Evolutionary conservation across 1,284 basidiomycete species (phyloP).

Genomic region (Leccinum cinnamomeum): DNA sequence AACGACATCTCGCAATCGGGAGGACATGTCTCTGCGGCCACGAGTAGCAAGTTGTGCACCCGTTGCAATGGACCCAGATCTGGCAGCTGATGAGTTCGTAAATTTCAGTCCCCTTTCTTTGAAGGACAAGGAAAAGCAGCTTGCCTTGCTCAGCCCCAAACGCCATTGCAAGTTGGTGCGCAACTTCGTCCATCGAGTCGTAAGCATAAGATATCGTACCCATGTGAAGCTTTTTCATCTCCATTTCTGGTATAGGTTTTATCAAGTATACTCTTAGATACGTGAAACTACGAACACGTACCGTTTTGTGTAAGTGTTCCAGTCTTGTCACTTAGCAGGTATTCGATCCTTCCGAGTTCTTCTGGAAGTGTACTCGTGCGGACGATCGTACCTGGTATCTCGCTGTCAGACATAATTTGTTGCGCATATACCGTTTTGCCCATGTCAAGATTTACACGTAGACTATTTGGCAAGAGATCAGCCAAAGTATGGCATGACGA

Average conservation of each 20-base stretch:
- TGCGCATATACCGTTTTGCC: slow-evolving; percentile 98
- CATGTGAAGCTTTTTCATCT: slow-evolving; percentile 98
- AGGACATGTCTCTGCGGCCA: slow-evolving; percentile 93
- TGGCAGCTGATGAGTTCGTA: slow-evolving; percentile 40
- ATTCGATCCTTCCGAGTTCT: slow-evolving; percentile 95
- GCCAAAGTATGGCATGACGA: not conserved
- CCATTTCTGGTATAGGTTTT: slow-evolving; percentile 75
- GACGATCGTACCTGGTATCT: slow-evolving; percentile 96
- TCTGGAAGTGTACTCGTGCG: slow-evolving; percentile 96
- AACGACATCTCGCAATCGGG: slow-evolving; percentile 92
- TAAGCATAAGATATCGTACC: slow-evolving; percentile 96
- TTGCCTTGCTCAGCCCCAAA: slow-evolving; percentile 61
- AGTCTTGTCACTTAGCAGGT: slow-evolving; percentile 95
- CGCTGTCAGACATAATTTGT: slow-evolving; percentile 90
- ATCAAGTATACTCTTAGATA: not conserved
- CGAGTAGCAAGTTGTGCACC: slow-evolving; percentile 79
- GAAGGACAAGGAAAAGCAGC: not conserved
- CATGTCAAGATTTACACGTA: slow-evolving; percentile 99
- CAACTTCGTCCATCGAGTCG: slow-evolving; percentile 98
- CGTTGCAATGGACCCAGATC: slow-evolving; percentile 57
- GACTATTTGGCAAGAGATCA: slow-evolving; percentile 47
- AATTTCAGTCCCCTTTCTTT: not conserved
- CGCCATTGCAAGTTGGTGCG: slow-evolving; percentile 80
- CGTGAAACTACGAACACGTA: slow-evolving; percentile 36
- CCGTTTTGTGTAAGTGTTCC: slow-evolving; percentile 98